phyloP scores from a whole-genome alignment of 306 rosid species.

The Hippophae gyantsensis region DNA sequence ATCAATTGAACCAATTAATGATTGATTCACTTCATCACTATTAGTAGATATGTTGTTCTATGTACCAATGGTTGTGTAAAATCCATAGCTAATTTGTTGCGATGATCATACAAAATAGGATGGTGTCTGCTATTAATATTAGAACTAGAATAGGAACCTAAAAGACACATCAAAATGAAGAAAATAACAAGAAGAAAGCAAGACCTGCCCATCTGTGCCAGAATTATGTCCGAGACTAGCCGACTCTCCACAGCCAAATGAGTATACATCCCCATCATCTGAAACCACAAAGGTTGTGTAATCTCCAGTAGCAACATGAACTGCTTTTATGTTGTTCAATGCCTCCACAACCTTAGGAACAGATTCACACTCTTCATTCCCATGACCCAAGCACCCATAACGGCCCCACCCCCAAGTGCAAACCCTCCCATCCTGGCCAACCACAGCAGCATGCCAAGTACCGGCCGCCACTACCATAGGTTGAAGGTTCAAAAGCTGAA shows the following conservation, averaged over 20 bases:
- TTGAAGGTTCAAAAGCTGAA: constrained; percentile 62
- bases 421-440: constrained; percentile 83
- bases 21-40: background rate
- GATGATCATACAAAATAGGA: too few relatives aligned
- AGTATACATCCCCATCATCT: constrained; percentile 74
- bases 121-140: background rate
- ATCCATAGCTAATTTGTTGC: too few relatives aligned
- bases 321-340: constrained; percentile 59
- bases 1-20: background rate
- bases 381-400: constrained; percentile 92
- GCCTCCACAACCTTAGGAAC: constrained; percentile 80
- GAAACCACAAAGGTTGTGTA: constrained; percentile 87
- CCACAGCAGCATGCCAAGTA: constrained; percentile 99
- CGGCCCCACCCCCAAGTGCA: constrained; percentile 99
- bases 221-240: constrained; percentile 79
- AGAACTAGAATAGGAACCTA: background rate
- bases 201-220: constrained; percentile 56
- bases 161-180: constrained; percentile 5
- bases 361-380: constrained; percentile 82
- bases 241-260: constrained; percentile 94
- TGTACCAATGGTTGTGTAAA: background rate
- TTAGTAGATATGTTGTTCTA: background rate
- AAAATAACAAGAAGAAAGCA: constrained; percentile 12
- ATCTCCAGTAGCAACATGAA: constrained; percentile 89
- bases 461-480: constrained; percentile 86